These are phyloP conservation scores for Coffea canephora DNA, from an alignment of 257 asterid genomes.

Conservation along the genomic window DNA sequence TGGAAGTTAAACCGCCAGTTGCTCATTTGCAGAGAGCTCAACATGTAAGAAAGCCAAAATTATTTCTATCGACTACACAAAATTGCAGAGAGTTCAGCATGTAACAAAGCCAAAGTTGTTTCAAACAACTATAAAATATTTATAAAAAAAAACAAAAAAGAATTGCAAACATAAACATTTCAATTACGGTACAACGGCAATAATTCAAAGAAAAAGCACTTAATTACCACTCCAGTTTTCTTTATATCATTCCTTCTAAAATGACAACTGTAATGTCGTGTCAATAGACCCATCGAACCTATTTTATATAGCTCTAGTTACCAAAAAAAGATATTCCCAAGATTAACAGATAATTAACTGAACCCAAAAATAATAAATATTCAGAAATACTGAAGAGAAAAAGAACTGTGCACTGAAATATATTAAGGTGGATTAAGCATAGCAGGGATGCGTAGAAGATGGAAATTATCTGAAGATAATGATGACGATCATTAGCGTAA, in stretches of 20 bases:
- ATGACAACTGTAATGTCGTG: not conserved
- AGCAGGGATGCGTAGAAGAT: slow-evolving; percentile 1
- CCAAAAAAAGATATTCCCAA: not conserved
- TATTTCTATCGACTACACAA: not conserved
- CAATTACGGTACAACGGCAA: not conserved
- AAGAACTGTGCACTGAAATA: not conserved
- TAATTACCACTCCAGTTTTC: no score
- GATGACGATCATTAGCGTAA: not conserved
- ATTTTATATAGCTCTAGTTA: not conserved
- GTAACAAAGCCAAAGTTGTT: not conserved
- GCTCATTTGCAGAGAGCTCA: not conserved
- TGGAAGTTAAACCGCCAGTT: not conserved
- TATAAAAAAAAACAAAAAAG: not conserved
- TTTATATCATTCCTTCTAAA: not conserved
- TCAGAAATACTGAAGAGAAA: not conserved
- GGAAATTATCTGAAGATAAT: not conserved
- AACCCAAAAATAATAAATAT: not conserved
- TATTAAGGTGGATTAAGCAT: not conserved
- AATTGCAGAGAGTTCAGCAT: not conserved
- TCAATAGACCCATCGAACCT: not conserved
- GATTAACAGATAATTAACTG: not conserved
- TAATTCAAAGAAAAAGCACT: not conserved
- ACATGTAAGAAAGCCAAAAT: not conserved
- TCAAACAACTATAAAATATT: no score
- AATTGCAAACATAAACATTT: not conserved